A percentile compares a stretch with the other conserved stretches of the same genome.
Conservation (phyloP, 768 basidiomycete species). For the Lentinula sp. region DNA sequence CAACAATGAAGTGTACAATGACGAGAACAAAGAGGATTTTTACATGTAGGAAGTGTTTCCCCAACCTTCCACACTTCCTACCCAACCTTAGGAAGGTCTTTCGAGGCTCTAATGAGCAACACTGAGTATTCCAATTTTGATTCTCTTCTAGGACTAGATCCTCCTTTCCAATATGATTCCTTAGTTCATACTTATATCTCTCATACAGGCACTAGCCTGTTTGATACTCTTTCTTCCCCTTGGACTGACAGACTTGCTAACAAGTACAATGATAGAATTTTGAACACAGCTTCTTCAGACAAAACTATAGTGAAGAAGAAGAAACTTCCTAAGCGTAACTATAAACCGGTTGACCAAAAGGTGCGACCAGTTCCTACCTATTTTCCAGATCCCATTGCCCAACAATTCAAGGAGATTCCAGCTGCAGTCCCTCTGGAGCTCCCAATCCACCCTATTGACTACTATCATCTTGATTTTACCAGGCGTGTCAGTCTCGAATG, state of each 20-base stretch:
- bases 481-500: not conserved
- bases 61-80: not conserved
- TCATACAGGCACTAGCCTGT: not conserved
- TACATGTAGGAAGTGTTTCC: too few species aligned
- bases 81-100: conserved; percentile 8
- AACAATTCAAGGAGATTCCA: not conserved
- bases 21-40: not conserved
- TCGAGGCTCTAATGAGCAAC: conserved; percentile 8
- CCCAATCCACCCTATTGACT: not conserved
- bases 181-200: not conserved
- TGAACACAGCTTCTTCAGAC: too few species aligned
- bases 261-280: too few species aligned
- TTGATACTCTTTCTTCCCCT: not conserved
- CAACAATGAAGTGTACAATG: too few species aligned
- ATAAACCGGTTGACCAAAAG: not conserved
- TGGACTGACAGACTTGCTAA: conserved; percentile 3
- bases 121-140: not conserved
- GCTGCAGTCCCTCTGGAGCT: not conserved
- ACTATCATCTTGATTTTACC: not conserved
- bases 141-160: not conserved
- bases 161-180: not conserved
- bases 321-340: too few species aligned
- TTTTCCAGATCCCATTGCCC: not conserved
- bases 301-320: too few species aligned
- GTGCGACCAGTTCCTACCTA: not conserved